A percentile compares a stretch with the other conserved stretches of the same genome.
Conservation (phyloP, 2,329 filamentous ascomycete genomes). For the Scedosporium aurantiacum region DNA sequence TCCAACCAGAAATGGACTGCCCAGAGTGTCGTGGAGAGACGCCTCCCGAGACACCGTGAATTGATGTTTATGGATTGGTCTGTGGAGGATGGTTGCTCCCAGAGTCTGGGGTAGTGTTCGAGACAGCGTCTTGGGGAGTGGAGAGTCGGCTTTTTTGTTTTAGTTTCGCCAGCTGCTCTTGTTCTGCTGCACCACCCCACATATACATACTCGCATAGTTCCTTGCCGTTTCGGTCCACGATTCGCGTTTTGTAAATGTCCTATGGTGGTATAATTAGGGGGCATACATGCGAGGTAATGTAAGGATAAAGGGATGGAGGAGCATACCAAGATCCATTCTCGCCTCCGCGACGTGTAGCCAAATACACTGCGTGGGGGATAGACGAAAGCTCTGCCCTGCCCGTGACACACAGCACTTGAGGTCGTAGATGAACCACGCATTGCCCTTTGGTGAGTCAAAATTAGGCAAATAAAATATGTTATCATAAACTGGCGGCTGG, state of each 20-base stretch:
- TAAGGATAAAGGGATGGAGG: background rate
- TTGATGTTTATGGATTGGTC: background rate
- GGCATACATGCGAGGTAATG: background rate
- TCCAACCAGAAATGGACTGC: conserved; percentile 7
- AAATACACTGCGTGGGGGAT: background rate
- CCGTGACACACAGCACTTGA: background rate
- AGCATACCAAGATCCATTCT: background rate
- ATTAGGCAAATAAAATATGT: background rate
- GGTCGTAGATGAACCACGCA: background rate
- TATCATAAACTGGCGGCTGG: background rate
- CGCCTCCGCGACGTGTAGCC: background rate
- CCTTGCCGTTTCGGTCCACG: background rate
- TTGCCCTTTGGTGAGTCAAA: background rate
- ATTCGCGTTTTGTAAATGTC: background rate
- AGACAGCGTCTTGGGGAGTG: background rate
- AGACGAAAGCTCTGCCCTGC: background rate
- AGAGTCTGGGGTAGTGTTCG: background rate
- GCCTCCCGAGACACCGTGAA: conserved; percentile 9
- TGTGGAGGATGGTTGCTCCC: background rate
- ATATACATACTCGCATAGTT: background rate
- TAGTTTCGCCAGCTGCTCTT: background rate
- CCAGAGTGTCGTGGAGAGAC: conserved; percentile 9
- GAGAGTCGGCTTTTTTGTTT: background rate
- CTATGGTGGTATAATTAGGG: background rate
- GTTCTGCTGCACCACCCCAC: background rate